phyloP scores from a whole-genome alignment of 169 alveolate genomes.

The Besnoitia besnoiti region DNA sequence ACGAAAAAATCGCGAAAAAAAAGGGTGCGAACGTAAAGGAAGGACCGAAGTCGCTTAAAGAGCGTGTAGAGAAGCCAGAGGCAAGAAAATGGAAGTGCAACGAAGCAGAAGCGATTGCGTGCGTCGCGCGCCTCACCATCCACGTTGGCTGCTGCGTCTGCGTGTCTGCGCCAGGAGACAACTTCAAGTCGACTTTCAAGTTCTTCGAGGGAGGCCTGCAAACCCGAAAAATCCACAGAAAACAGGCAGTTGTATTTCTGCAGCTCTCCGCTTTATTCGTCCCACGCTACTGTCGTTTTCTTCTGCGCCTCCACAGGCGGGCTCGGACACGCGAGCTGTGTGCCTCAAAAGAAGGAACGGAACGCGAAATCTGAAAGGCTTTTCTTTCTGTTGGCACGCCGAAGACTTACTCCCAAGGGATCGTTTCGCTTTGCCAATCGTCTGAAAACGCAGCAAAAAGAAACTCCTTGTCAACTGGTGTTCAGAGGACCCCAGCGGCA shows the following conservation, averaged over 20 bases:
- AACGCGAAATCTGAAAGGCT: neutral
- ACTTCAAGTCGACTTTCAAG: neutral
- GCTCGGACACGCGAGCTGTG: neutral
- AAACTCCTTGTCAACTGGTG: neutral
- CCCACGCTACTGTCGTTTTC: neutral
- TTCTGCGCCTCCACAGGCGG: neutral
- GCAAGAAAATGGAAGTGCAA: neutral
- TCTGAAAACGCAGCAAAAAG: neutral
- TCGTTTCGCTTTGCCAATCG: constrained; percentile 11
- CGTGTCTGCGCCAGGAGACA: neutral
- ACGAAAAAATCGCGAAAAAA: neutral
- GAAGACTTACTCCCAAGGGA: constrained; percentile 10
- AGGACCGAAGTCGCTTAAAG: neutral
- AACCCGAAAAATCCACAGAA: neutral
- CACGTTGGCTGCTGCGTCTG: neutral
- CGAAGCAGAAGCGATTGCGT: neutral
- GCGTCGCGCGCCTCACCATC: neutral
- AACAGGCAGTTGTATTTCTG: too few species aligned
- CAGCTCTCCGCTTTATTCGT: neutral
- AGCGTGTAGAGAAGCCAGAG: neutral
- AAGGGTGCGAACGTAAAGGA: neutral
- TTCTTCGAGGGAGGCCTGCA: neutral
- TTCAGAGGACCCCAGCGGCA: neutral
- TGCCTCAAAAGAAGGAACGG: neutral
- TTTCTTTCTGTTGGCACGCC: too few species aligned